A percentile compares a stretch with the other conserved stretches of the same genome.
Conservation (phyloP, 176 grass and related monocot species). For the Aegilops bicornis region DNA sequence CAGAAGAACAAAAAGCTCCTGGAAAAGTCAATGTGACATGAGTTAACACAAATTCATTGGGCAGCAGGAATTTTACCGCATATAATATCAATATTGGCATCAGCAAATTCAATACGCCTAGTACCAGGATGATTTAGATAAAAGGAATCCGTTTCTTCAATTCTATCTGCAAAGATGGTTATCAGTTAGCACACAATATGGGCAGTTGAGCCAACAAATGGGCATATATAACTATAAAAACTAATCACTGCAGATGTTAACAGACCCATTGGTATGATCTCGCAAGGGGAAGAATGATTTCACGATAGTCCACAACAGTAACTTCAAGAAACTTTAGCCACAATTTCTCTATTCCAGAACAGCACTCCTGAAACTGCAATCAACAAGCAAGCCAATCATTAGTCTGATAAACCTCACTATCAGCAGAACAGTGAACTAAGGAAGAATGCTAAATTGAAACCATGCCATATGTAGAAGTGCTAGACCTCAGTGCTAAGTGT, state of each 20-base stretch:
- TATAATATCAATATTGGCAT: background rate
- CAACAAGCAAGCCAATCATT: background rate
- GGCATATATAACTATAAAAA: background rate
- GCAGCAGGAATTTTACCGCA: slow-evolving; percentile 2
- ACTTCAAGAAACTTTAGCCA: slow-evolving; percentile 15
- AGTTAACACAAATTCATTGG: background rate
- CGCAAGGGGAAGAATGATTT: slow-evolving; percentile 12
- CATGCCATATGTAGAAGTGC: background rate
- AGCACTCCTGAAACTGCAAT: slow-evolving; percentile 3
- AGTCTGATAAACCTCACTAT: slow-evolving; percentile 7
- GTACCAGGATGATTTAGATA: background rate
- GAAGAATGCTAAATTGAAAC: slow-evolving; percentile 28
- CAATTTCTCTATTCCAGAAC: background rate
- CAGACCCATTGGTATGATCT: slow-evolving; percentile 29
- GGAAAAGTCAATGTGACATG: background rate
- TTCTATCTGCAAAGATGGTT: slow-evolving; percentile 8
- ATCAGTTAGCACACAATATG: background rate
- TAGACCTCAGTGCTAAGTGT: background rate
- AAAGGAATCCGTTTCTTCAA: background rate
- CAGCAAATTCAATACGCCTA: slow-evolving; percentile 10
- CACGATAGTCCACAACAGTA: slow-evolving; percentile 24
- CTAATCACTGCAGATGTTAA: background rate
- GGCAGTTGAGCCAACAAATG: background rate
- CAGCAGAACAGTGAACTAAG: background rate
- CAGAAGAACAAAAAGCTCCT: background rate